Percentiles rank a stretch among this genome's conserved stretches.
phyloP scores from a whole-genome alignment of 176 grass and related monocot genomes.

The Eleusine indica region DNA sequence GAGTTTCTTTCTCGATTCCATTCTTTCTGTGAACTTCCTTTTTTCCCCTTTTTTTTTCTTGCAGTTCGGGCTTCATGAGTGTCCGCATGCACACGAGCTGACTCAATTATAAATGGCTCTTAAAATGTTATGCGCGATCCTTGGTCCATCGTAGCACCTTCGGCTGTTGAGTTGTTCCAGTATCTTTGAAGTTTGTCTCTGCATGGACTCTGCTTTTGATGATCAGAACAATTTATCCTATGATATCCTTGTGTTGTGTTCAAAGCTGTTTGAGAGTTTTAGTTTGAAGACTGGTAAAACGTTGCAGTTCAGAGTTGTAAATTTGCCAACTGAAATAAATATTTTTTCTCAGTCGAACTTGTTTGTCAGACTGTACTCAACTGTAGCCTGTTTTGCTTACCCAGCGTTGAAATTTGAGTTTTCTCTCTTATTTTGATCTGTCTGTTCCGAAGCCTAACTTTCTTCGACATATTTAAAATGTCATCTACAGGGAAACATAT shows the following conservation, averaged over 20 bases:
- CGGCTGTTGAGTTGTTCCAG: constrained; percentile 1
- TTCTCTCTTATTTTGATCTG: background rate
- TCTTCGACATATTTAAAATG: constrained; percentile 7
- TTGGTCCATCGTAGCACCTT: background rate
- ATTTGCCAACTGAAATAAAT: constrained; percentile 6
- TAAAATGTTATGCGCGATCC: background rate
- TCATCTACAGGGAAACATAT: constrained; percentile 26
- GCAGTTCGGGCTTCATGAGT: background rate
- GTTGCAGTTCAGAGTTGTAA: constrained; percentile 1
- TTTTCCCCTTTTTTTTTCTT: background rate
- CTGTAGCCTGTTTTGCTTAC: background rate
- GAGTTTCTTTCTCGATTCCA: constrained; percentile 40
- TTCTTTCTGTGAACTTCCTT: constrained; percentile 31
- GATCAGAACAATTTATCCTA: constrained; percentile 5
- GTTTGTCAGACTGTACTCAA: background rate
- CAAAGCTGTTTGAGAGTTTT: background rate
- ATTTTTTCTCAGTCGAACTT: background rate
- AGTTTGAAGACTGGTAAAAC: constrained; percentile 1
- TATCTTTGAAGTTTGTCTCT: background rate
- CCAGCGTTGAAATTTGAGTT: background rate
- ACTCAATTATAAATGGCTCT: background rate
- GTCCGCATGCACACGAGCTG: constrained; percentile 24
- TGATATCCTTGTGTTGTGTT: constrained; percentile 29
- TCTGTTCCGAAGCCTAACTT: constrained; percentile 18
- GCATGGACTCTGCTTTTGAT: background rate